Base-by-base conservation (phyloP, 108 stramenopile genomes). In the Cyclotella atomus region DNA sequence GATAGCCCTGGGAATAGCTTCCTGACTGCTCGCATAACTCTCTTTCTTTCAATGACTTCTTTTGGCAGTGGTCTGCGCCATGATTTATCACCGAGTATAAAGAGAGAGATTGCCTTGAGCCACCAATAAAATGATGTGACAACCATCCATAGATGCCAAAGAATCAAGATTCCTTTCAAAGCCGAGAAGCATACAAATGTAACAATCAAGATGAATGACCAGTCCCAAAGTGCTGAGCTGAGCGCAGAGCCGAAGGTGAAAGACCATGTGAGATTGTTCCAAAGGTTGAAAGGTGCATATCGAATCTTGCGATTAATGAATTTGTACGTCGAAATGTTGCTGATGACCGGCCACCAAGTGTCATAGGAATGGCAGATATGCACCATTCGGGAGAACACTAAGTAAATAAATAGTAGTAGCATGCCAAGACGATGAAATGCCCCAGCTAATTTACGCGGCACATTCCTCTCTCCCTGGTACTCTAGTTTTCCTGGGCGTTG, bases 401-500 rank as follows among this genome's bases (percentile, higher is more conserved):
- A 3, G 2, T 5, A 56, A 15, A 29, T 2, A 28, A 24, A 56
- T 27, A 56, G 21, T 19, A 49, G 47, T 8, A 20, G 3, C 4
- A 3, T n/a, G 3, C 7, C 17, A 20, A 49, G 7, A 17, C 3
- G 19, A 20, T n/a, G 47, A 28, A 56, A 28, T 4, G 29, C 4
- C 2, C 27, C 29, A 28, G 20, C 63, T 65, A 65, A 23, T 65
- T 65, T 65, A 65, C 6, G 63, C 28, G 28, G 21, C 23, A 9
- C 4, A 56, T 65, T 43, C 63, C 45, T 46, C 2, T 27, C 38
- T 65, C 28, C 63, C 43, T 43, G 63, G 63, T 24, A 20, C 43
- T 29, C 25, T 65, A 65, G 63, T 65, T 65, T 65, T 28, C 63
- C 63, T 46, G 45, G 19, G 5, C 14, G 44, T 38, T 43, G 38